Evolutionary conservation across 768 basidiomycete species (phyloP), one percentile per base, ranked within the genome.

Genomic region (Mycena amicta): DNA sequence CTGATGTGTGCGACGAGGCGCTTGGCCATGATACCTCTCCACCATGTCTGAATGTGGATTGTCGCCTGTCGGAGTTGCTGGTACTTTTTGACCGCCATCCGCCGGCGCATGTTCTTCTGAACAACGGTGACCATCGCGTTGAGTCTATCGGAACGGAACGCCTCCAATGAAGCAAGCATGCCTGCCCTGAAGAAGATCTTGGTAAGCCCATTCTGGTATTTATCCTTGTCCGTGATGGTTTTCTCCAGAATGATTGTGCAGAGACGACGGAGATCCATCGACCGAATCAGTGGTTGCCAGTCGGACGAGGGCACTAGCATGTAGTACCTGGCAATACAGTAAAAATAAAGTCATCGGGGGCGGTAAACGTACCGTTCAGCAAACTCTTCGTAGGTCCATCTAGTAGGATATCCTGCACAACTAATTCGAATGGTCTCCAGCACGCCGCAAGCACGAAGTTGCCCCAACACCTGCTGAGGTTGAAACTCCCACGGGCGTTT

Each of bases 131-230:
- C 93, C 75, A 99, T 85, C 22, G 87, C 79, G 69, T 96, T 95
- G 53, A 98, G 83, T 58, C 92, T 82, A 59, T 91, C 87, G 5
- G 94, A 88, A 39, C 97, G 91, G 55, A 95, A 80, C 16, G 92
- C 86, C 75, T 99, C 97, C 45, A 99, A 81, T 5, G 91, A 90
- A 26, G 97, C 96, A 55, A 99, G 88, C 94, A 98, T 98, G 62
- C 97, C 97, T 13, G 97, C 95, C 59, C 97, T 87, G 83, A 99
- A 98, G 79, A 99, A 99, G 65, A 99, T 98, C 77, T 99, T 99
- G 26, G 93, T 98, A 27, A 95, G 82, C 66, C 97, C 97, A 68
- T 88, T 88, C 75, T 99, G 97, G 74, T 95, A 97, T 80, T 96
- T 98, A 80, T 98, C 95, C 5, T 88, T 83, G 63, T 98, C 97